Conservation (phyloP, 192 early-diverging fungal species). For the Podila epicladia region DNA sequence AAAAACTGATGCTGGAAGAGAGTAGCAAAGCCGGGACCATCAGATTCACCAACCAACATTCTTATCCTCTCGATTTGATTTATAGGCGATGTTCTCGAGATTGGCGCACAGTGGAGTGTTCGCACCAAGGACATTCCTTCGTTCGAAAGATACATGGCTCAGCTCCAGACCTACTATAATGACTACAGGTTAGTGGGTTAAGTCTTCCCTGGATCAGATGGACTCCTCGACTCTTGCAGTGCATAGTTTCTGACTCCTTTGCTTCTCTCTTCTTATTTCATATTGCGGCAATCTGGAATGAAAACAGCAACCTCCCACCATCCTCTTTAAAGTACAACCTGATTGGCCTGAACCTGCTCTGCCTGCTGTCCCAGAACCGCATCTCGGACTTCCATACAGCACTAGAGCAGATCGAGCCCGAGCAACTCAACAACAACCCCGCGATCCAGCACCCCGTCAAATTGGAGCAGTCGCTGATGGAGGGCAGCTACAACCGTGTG, state of each 20-base stretch:
- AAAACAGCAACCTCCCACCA: slow-evolving; percentile 61
- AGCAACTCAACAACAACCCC: slow-evolving; percentile 80
- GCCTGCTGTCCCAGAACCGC: slow-evolving; percentile 92
- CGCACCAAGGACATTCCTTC: slow-evolving; percentile 87
- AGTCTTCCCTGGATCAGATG: not conserved
- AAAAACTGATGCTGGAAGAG: not conserved
- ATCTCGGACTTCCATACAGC: slow-evolving; percentile 99
- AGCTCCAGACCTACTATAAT: slow-evolving; percentile 90
- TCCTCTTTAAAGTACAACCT: slow-evolving; percentile 90
- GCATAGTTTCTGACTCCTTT: not conserved
- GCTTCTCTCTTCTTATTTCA: not conserved
- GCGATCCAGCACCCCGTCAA: slow-evolving; percentile 93
- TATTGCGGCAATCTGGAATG: not conserved
- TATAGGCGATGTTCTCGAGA: slow-evolving; percentile 87
- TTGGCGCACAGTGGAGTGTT: slow-evolving; percentile 90
- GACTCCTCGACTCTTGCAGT: slow-evolving; percentile 2
- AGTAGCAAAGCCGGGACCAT: not conserved
- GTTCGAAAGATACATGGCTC: slow-evolving; percentile 96
- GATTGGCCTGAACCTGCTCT: slow-evolving; percentile 92
- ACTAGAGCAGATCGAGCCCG: slow-evolving; percentile 88
- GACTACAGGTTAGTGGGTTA: slow-evolving; percentile 69
- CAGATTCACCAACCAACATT: not conserved
- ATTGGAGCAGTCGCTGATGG: slow-evolving; percentile 98
- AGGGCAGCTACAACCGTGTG: slow-evolving; percentile 96
- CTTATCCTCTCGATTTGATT: not conserved